phyloP scores from a whole-genome alignment of 257 asterid species.

The Lavandula angustifolia region DNA sequence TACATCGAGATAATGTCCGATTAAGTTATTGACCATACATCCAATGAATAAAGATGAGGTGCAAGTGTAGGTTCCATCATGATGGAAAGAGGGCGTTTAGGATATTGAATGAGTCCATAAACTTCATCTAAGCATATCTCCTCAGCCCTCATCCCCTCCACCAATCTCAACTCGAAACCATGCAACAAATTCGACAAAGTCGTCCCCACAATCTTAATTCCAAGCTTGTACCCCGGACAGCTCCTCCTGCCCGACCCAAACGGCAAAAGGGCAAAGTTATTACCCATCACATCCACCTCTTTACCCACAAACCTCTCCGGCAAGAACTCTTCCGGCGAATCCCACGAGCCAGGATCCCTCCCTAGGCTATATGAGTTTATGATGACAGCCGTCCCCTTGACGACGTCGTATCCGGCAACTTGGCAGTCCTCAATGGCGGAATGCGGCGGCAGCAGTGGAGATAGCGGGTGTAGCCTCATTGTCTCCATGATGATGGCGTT shows the following conservation, averaged over 20 bases:
- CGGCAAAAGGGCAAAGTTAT: conserved; percentile 34
- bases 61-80: conserved; percentile 24
- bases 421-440: conserved; percentile 34
- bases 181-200: conserved; percentile 41
- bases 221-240: conserved; percentile 32
- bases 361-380: conserved; percentile 36
- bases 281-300: conserved; percentile 27
- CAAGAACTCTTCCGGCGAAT: conserved; percentile 26
- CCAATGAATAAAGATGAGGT: neutral
- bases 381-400: conserved; percentile 29
- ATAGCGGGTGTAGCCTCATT: conserved; percentile 30
- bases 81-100: conserved; percentile 28
- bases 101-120: conserved; percentile 32
- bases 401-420: conserved; percentile 33
- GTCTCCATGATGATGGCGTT: conserved; percentile 39
- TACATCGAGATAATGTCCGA: no score
- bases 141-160: conserved; percentile 30
- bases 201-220: conserved; percentile 34
- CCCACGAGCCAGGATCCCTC: conserved; percentile 31
- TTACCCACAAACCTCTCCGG: conserved; percentile 38
- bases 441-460: conserved; percentile 31
- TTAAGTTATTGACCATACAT: no score
- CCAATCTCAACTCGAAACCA: conserved; percentile 37
- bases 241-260: conserved; percentile 39
- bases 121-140: conserved; percentile 38